Conservation (phyloP, 2,329 filamentous ascomycete genomes). For the Exophiala sideris region DNA sequence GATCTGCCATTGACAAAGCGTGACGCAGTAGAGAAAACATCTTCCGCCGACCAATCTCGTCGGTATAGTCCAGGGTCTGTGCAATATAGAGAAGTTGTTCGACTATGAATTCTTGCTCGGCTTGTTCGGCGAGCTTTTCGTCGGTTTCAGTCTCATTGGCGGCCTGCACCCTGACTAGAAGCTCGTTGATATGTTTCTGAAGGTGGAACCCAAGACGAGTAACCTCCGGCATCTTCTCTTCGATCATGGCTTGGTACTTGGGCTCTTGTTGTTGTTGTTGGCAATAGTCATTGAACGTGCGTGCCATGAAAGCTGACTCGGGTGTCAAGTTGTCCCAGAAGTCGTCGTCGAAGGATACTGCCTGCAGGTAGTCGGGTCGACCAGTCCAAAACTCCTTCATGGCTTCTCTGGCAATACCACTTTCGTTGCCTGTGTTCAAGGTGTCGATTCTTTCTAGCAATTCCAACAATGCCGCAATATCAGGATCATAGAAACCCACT, state of each 20-base stretch:
- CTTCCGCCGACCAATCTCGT: conserved; percentile 89
- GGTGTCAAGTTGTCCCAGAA: conserved; percentile 56
- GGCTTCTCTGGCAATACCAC: conserved; percentile 85
- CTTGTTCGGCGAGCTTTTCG: conserved; percentile 61
- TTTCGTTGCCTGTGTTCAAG: conserved; percentile 82
- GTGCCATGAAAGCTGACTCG: conserved; percentile 83
- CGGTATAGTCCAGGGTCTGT: conserved; percentile 90
- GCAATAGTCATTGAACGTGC: conserved; percentile 94
- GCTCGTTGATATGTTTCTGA: conserved; percentile 67
- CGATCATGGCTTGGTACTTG: conserved; percentile 70
- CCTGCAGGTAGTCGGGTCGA: conserved; percentile 58
- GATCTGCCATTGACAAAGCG: conserved; percentile 75
- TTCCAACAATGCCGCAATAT: conserved; percentile 79
- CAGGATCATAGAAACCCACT: conserved; percentile 56
- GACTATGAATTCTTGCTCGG: conserved; percentile 91
- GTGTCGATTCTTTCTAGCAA: conserved; percentile 92
- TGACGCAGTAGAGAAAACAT: conserved; percentile 92
- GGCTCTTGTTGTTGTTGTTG: conserved; percentile 70
- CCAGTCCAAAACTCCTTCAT: conserved; percentile 98
- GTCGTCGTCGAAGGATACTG: conserved; percentile 42
- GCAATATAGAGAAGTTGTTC: conserved; percentile 93
- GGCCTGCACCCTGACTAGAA: conserved; percentile 34
- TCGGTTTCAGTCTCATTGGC: conserved; percentile 61
- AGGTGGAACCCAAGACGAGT: conserved; percentile 85
- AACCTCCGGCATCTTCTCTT: conserved; percentile 94